Evolutionary conservation across 2,329 filamentous ascomycete genomes (phyloP), one percentile per base, ranked within the genome.

Genomic region (Orbilia ellipsospora): DNA sequence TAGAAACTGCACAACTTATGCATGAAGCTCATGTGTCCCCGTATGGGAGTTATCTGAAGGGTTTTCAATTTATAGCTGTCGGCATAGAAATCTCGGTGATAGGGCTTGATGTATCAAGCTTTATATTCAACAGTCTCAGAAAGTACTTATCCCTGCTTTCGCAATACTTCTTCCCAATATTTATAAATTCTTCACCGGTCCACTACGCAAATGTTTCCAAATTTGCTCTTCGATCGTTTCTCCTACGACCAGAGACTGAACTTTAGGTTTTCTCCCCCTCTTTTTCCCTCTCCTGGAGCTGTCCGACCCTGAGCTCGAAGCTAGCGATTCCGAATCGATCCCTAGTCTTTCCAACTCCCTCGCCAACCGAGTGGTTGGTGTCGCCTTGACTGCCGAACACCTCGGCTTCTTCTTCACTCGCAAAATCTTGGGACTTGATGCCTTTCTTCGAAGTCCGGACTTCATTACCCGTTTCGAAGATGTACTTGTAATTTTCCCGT

Each of bases 191-290:
- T 50, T 51, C 42, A 74, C 63, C n/a, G 70, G 69, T 10, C 64
- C 42, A 45, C 72, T 75, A 15, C 72, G 54, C 15, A 75, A 44
- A 28, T 68, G 54, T 44, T 75, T 75, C 72, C 72, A 75, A 23
- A 69, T 64, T 10, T 42, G 65, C 4, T 69, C 64, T 15, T 75
- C 64, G 23, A 69, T 40, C n/a, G 64, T 40, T 4, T 54, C 70
- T 23, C 45, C 31, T 16, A 10, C 15, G 23, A 28, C 36, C 36
- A 26, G 3, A 10, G 36, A 42, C 12, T 20, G 50, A n/a, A 20
- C 52, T 26, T 48, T 59, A 40, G 31, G 61, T 48, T 26, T 42
- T 18, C 42, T 48, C 20, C 40, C 59, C 31, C 12, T 48, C 20
- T 28, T 52, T 16, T n/a, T 61, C 2, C 54, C 44, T 13, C 20